phyloP scores from a whole-genome alignment of 2,329 filamentous ascomycete genomes.

The Dactylellina cionopaga region DNA sequence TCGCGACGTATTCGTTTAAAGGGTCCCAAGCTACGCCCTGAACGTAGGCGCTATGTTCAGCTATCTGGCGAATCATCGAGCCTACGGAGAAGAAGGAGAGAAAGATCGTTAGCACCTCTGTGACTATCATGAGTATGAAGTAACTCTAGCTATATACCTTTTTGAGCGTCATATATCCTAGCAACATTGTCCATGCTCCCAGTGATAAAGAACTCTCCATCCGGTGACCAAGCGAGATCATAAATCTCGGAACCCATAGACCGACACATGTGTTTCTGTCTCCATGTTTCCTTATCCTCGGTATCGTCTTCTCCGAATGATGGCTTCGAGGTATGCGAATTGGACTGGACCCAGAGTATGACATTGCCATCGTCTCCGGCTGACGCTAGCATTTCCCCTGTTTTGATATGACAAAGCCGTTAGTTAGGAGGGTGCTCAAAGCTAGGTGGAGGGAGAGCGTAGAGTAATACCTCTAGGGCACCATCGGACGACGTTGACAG shows the following conservation, averaged over 20 bases:
- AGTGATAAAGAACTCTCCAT: conserved; percentile 93
- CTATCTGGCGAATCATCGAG: conserved; percentile 85
- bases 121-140: conserved; percentile 50
- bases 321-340: conserved; percentile 69
- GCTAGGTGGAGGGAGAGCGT: neutral
- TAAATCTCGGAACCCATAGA: conserved; percentile 96
- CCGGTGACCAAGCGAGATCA: conserved; percentile 98
- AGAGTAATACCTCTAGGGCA: conserved; percentile 81
- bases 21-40: conserved; percentile 99
- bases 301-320: conserved; percentile 82
- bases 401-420: neutral
- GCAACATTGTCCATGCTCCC: conserved; percentile 99
- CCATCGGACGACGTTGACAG: conserved; percentile 97
- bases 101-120: conserved; percentile 16
- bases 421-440: neutral
- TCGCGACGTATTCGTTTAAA: conserved; percentile 96
- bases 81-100: conserved; percentile 60
- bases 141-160: conserved; percentile 69
- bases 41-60: conserved; percentile 97
- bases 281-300: conserved; percentile 96
- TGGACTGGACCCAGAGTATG: conserved; percentile 92
- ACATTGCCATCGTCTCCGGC: conserved; percentile 98
- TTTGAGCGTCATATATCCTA: conserved; percentile 92
- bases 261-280: conserved; percentile 96
- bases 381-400: conserved; percentile 91